Evolutionary conservation across 2,329 filamentous ascomycete genomes (phyloP), one percentile per base, ranked within the genome.

Genomic region (Hymenoscyphus linearis): DNA sequence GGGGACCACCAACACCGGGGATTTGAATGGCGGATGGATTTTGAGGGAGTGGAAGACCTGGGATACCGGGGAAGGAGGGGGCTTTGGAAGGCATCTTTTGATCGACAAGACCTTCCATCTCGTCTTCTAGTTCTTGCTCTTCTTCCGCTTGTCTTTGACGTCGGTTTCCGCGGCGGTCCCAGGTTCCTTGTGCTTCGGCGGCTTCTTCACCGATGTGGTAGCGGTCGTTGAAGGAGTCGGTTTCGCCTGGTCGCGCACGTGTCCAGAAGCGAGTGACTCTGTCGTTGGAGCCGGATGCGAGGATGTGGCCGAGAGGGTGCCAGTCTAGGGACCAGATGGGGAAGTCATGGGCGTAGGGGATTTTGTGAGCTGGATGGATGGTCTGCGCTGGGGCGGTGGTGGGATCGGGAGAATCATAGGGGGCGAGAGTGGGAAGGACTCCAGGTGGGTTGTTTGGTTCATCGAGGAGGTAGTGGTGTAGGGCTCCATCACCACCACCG

Each of bases 291-390:
- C 95, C 95, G 1, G 93, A 96, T 0, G 93, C 93, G 7, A 99
- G 83, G 65, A 99, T 93, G 72, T 99, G 95, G 31, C 95, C 95
- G 0, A 98, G 82, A 0, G 95, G 95, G 73, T 99, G 95, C 93
- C 95, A 99, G 77, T 97, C 93, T 56, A 99, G 83, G 18, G 93
- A 96, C 95, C 95, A 99, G 66, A 99, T 95, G 18, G 92, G 91
- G 73, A 93, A 96, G 68, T 96, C 90, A 74, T 99, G 95, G 0
- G 95, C 95, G 71, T 88, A 93, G 7, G 89, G 85, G 35, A 97
- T 78, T 70, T 86, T 89, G 78, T 98, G 93, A 3, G 92, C 91
- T 1, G 95, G 95, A 73, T 91, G 91, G 64, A 99, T 90, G n/a
- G 91, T 89, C 74, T 97, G 93, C 0, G 91, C 86, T 0, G 92